Base-by-base conservation (phyloP, 495 filamentous ascomycete species). In the Penicillium robsamsonii region DNA sequence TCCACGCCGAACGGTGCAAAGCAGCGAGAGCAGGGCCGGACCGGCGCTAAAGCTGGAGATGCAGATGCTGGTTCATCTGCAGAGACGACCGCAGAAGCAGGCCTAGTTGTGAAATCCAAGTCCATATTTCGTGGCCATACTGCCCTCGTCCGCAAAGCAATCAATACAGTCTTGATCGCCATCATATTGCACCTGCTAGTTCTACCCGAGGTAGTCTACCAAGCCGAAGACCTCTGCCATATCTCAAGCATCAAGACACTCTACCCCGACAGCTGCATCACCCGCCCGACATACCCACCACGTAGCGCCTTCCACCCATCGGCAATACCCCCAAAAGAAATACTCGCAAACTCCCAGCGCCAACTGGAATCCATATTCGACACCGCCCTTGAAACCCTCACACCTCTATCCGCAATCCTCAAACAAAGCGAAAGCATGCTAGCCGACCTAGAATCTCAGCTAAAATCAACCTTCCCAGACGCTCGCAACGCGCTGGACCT, bases 141-240 rank as follows among this genome's bases (percentile, higher is more conserved):
- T n/a, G 18, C 31, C 13, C 30, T 67, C 11, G 31, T 70, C 46
- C 70, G 69, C 52, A 53, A 38, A 7, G 25, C 64, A 25, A 53
- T 73, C 56, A 77, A 76, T 55, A 46, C 59, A 11, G 52, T 75
- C 38, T 60, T 77, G 24, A 35, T 71, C 55, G 63, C 64, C 8
- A 46, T 64, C 33, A 72, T 75, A 48, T 50, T 70, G 25, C 74
- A 77, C 55, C 48, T 77, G 18, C 67, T 78, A 33, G 53, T 76
- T 25, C 58, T 78, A 38, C 75, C 75, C 20, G 74, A 78, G 55
- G 42, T 76, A 10, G 58, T 75, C 56, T 69, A 73, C 20, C 72
- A 76, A 51, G 58, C 65, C 22, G 72, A 69, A 42, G 45, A 53
- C 17, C 58, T 75, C 20, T 78, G 75, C 57, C 44, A 55, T 15